Percentiles rank a stretch among this genome's conserved stretches.
These are phyloP conservation scores for Trichosporon ovoides DNA, from an alignment of 1,284 basidiomycete species.

Conservation along the genomic window DNA sequence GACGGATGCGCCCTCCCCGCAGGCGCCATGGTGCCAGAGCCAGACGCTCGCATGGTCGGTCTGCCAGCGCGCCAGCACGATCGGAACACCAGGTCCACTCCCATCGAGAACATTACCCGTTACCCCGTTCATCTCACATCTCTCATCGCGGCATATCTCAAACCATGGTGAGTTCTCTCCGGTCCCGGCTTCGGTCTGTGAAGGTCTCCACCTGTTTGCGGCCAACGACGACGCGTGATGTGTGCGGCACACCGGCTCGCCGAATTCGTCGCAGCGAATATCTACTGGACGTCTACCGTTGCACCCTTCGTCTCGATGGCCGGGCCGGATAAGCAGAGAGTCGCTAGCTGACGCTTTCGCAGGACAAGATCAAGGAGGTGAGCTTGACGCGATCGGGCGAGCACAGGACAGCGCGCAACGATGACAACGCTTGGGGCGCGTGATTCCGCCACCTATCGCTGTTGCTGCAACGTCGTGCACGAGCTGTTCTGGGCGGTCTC, in stretches of 20 bases:
- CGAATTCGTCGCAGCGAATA: neutral
- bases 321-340: neutral
- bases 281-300: neutral
- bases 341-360: constrained; percentile 6
- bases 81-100: neutral
- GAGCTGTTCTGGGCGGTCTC: neutral
- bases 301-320: neutral
- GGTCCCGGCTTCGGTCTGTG: too few relatives aligned
- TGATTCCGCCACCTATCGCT: neutral
- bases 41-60: neutral
- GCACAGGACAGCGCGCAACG: neutral
- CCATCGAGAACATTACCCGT: constrained; percentile 3
- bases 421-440: neutral
- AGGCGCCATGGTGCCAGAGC: neutral
- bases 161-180: neutral
- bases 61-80: constrained; percentile 2
- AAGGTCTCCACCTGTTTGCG: neutral
- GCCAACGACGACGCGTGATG: neutral
- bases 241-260: neutral
- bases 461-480: neutral
- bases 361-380: constrained; percentile 58
- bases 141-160: neutral
- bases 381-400: constrained; percentile 14
- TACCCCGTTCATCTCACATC: constrained; percentile 1
- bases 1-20: constrained; percentile 2